Evolutionary conservation across 1,284 basidiomycete species (phyloP).

Genomic region (Polyporus tsugae): DNA sequence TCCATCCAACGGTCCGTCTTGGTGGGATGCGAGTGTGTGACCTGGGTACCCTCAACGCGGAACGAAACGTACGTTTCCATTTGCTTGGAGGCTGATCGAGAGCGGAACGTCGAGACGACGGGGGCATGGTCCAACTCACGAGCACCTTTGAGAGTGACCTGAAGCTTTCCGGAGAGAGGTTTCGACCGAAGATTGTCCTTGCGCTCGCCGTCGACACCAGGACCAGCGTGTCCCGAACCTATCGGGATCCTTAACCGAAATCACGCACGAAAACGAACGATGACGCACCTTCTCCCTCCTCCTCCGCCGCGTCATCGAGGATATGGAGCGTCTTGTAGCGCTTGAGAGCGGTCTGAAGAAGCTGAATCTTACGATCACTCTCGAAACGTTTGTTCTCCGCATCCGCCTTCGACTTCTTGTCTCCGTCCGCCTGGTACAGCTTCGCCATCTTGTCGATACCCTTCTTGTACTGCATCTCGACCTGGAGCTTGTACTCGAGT

Average conservation of each 20-base stretch:
- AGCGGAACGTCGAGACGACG: conserved; percentile 60
- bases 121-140: conserved; percentile 96
- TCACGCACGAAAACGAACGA: conserved; percentile 12
- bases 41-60: conserved; percentile 96
- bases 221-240: conserved; percentile 43
- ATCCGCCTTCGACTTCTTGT: conserved; percentile 92
- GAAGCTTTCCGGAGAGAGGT: conserved; percentile 93
- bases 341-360: conserved; percentile 91
- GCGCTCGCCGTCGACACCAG: conserved; percentile 84
- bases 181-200: conserved; percentile 92
- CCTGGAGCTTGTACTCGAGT: conserved; percentile 98
- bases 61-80: conserved; percentile 93
- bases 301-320: conserved; percentile 88
- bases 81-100: conserved; percentile 82
- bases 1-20: conserved; percentile 98
- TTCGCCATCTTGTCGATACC: conserved; percentile 99
- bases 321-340: conserved; percentile 97
- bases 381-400: conserved; percentile 95
- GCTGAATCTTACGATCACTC: conserved; percentile 95
- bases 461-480: conserved; percentile 98
- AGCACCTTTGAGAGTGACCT: conserved; percentile 89
- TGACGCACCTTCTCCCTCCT: conserved; percentile 61
- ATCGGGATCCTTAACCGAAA: conserved; percentile 4
- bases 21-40: conserved; percentile 91
- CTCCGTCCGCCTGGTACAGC: conserved; percentile 93